Evolutionary conservation across 768 basidiomycete genomes (phyloP).

Genomic region (Clathrus columnatus): DNA sequence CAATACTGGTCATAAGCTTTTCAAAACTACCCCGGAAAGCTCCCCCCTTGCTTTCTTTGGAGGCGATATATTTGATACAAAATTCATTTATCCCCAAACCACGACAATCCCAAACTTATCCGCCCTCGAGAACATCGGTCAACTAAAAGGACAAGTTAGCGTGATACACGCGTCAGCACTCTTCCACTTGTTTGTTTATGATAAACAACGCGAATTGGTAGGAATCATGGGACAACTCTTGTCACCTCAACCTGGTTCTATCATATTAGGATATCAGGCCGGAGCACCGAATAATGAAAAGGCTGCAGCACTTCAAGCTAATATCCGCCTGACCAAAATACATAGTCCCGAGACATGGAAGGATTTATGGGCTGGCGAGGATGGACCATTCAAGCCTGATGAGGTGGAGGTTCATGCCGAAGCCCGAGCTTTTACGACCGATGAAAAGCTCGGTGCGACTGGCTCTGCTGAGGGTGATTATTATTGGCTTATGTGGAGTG

Average conservation of each 20-base stretch:
- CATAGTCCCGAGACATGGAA: slow-evolving; percentile 20
- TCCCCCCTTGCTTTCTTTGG: slow-evolving; percentile 48
- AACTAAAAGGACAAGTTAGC: slow-evolving; percentile 36
- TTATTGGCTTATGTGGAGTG: no score
- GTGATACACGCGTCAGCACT: slow-evolving; percentile 42
- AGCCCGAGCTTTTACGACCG: background rate
- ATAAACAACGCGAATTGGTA: slow-evolving; percentile 19
- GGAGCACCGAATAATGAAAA: background rate
- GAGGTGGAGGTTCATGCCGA: background rate
- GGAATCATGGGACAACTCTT: slow-evolving; percentile 20
- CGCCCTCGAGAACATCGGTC: slow-evolving; percentile 32
- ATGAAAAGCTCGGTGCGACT: no score
- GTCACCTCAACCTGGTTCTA: slow-evolving; percentile 20
- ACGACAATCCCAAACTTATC: slow-evolving; percentile 15
- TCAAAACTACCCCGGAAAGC: slow-evolving; percentile 38
- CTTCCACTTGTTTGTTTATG: slow-evolving; percentile 31
- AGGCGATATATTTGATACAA: slow-evolving; percentile 45
- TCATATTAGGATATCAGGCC: slow-evolving; percentile 23
- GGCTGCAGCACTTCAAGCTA: background rate
- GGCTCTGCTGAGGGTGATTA: no score
- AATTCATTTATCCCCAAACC: slow-evolving; percentile 20
- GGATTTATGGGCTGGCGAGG: slow-evolving; percentile 18
- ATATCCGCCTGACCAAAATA: no score
- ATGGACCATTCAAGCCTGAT: background rate
- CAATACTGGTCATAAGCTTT: slow-evolving; percentile 44